A percentile compares a stretch with the other conserved stretches of the same genome.
Conservation (phyloP, 768 basidiomycete genomes). For the Lyophyllum semitale region DNA sequence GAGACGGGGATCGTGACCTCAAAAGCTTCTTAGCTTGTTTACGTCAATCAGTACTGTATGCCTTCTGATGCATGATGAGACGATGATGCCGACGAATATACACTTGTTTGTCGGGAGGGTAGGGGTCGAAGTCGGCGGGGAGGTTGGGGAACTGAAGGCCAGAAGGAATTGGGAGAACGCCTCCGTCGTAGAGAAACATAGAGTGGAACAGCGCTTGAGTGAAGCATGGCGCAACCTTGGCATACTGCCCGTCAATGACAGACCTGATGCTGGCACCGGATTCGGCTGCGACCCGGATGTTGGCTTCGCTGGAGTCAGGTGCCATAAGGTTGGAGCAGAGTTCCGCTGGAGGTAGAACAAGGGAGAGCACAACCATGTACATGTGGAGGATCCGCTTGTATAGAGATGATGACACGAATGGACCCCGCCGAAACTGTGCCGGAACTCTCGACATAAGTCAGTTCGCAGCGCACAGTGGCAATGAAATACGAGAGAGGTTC, state of each 20-base stretch:
- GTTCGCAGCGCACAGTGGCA: background rate
- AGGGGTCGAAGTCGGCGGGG: constrained; percentile 5
- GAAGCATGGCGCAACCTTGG: constrained; percentile 15
- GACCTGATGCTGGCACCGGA: constrained; percentile 19
- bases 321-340: constrained; percentile 27
- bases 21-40: background rate
- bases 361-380: constrained; percentile 23
- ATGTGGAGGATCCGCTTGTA: constrained; percentile 11
- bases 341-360: constrained; percentile 21
- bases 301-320: constrained; percentile 26
- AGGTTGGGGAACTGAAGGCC: background rate
- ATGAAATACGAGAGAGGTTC: background rate
- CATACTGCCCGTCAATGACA: constrained; percentile 32
- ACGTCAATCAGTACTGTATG: background rate
- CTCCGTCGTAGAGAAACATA: background rate
- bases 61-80: constrained; percentile 3
- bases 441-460: constrained; percentile 1
- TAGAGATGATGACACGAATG: constrained; percentile 12
- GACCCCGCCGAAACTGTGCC: constrained; percentile 5
- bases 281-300: constrained; percentile 26
- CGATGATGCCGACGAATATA: constrained; percentile 1
- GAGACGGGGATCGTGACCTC: constrained; percentile 3
- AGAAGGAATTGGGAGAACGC: background rate
- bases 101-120: constrained; percentile 5
- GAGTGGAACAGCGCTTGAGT: constrained; percentile 11